A percentile compares a stretch with the other conserved stretches of the same genome.
phyloP scores from a whole-genome alignment of 306 rosid species.

The Ammopiptanthus mongolicus region DNA sequence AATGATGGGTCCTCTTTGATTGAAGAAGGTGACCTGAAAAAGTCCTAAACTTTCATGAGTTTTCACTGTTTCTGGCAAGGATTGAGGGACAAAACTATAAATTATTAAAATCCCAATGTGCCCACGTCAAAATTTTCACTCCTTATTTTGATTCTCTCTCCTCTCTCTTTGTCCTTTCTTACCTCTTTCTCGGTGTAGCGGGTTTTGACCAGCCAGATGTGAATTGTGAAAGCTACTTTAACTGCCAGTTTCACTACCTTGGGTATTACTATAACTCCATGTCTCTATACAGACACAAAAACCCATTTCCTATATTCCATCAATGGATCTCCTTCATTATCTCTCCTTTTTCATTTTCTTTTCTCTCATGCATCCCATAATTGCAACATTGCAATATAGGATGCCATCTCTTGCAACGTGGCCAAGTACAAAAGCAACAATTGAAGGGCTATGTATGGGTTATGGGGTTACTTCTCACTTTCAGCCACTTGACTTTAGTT shows the following conservation, averaged over 20 bases:
- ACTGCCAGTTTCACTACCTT: slow-evolving; percentile 42
- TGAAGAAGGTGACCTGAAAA: slow-evolving; percentile 72
- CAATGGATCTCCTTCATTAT: slow-evolving; percentile 9
- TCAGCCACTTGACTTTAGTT: slow-evolving; percentile 35
- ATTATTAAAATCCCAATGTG: slow-evolving; percentile 52
- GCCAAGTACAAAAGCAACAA: background rate
- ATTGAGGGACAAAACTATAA: slow-evolving; percentile 38
- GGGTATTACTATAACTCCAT: background rate
- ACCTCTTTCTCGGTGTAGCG: slow-evolving; percentile 37
- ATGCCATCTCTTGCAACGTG: slow-evolving; percentile 40
- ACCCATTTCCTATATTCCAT: slow-evolving; percentile 4
- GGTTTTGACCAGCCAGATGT: slow-evolving; percentile 41
- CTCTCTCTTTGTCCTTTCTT: slow-evolving; percentile 27
- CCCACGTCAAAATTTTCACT: slow-evolving; percentile 32
- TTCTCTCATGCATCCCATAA: slow-evolving; percentile 31
- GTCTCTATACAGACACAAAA: background rate
- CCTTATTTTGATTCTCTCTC: background rate
- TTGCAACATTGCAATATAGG: slow-evolving; percentile 22
- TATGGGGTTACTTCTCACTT: slow-evolving; percentile 34
- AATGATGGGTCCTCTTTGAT: slow-evolving; percentile 55
- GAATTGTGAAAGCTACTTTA: slow-evolving; percentile 49
- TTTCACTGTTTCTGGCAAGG: slow-evolving; percentile 85
- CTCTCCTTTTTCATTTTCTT: background rate
- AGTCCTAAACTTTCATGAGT: slow-evolving; percentile 73
- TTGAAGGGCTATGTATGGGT: slow-evolving; percentile 32